Base-by-base conservation (phyloP, 176 grass and related monocot species). In the Juncus inflexus region DNA sequence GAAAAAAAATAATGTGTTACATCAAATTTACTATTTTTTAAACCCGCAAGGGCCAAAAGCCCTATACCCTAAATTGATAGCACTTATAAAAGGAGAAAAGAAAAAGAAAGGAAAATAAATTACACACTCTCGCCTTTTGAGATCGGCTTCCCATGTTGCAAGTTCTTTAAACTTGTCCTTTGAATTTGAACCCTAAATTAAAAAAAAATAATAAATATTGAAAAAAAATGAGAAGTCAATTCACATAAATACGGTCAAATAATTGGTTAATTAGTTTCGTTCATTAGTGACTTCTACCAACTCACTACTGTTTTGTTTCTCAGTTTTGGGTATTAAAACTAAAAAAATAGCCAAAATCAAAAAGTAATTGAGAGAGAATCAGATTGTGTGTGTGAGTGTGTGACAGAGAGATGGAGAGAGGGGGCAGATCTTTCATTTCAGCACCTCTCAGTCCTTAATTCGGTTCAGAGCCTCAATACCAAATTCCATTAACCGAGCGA, bases 101-200 rank as follows among this genome's bases (percentile, higher is more conserved):
- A 47, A 2, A 10, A 63, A 45, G 40, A 4, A 62, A 37, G 77
- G 49, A 38, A 15, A 11, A 41, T 76, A 14, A 39, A 83, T 37
- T 64, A 95, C 89, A 75, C 66, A 66, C 58, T 94, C 89, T 42
- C 84, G 69, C 64, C 75, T 78, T 79, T 76, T 88, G 66, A 94
- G 89, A 68, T 94, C 84, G 65, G 84, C 57, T 64, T 94, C 84
- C 89, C 84, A 88, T 40, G 86, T 62, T 14, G 85, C 74, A 54
- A 94, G 78, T 70, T 94, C 89, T 61, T 76, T 82, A 12, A 60
- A 53, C 78, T 94, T 88, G 49, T 83, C 79, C 38, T 76, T 85
- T 15, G 84, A 85, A 77, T 76, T 85, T 15, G 84, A 85, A 77
- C 76, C 81, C 89, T 88, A 5, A 56, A n/a, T n/a, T n/a, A n/a